Evolutionary conservation across 148 eudicot genomes (phyloP), one percentile per base, ranked within the genome.

Genomic region (Rhododendron griersonianum): DNA sequence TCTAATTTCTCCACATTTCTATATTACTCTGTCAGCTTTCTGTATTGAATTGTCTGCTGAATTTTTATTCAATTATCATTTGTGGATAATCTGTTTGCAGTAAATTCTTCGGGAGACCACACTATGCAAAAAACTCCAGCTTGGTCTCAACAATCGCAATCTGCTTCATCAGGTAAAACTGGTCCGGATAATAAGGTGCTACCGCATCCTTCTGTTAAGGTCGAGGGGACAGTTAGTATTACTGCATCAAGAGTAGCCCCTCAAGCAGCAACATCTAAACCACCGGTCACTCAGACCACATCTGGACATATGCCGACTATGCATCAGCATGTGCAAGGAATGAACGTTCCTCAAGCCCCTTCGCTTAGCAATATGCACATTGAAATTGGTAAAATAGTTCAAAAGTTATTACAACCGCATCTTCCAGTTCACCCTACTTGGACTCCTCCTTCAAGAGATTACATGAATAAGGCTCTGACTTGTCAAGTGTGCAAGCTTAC

Each of bases 391-490:
- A 94, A 94, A 89, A 85, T 93, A 85, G 95, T 95, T 78, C 96
- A 95, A 83, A 95, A 91, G 86, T 74, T 94, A 59, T 87, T 95
- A 63, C 90, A 93, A 30, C 94, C 94, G 45, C 89, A 90, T 83
- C 83, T 87, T 86, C 88, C 90, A 11, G 91, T 89, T 80, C 92
- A 84, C 41, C 91, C 93, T 83, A 65, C 84, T 44, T 97, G 98
- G 99, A 92, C 86, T 83, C 93, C 95, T 86, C 98, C 98, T 83
- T 94, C 99, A 21, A 94, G 96, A 85, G 98, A 93, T 81, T 97
- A 95, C 90, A 94, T 97, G 98, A 95, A 83, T 80, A 94, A 92
- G 90, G 85, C 96, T 65, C 51, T 95, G 87, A 67, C 93, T 83
- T 97, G 99, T 87, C 98, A 95, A 83, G 90, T 91, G 83, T 97